phyloP scores from a whole-genome alignment of 345 rosid species.

The Ceriops zippeliana region DNA sequence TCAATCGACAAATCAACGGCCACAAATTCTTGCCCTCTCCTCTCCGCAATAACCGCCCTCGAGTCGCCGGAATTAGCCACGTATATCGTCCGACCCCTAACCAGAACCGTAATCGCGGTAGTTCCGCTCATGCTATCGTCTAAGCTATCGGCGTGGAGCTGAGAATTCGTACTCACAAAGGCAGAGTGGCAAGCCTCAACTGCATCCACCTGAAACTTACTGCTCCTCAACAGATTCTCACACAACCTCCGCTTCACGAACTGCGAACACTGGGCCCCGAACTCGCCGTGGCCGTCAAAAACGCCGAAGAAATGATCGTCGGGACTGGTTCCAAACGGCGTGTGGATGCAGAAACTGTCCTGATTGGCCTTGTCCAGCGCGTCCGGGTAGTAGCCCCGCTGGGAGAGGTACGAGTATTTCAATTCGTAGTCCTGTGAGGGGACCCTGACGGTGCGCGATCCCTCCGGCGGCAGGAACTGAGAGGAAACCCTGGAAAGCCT shows the following conservation, averaged over 20 bases:
- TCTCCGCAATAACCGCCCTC: slow-evolving; percentile 84
- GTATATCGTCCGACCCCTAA: slow-evolving; percentile 70
- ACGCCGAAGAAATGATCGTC: slow-evolving; percentile 89
- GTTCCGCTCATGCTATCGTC: slow-evolving; percentile 99
- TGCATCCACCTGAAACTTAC: slow-evolving; percentile 58
- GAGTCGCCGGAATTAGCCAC: slow-evolving; percentile 94
- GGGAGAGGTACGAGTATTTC: slow-evolving; percentile 74
- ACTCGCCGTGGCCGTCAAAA: slow-evolving; percentile 97
- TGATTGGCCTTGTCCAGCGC: slow-evolving; percentile 95
- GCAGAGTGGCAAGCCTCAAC: slow-evolving; percentile 74
- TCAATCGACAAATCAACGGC: slow-evolving; percentile 90
- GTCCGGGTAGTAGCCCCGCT: slow-evolving; percentile 94
- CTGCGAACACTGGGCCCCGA: slow-evolving; percentile 90
- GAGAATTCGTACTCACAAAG: slow-evolving; percentile 60
- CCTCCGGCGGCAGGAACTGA: slow-evolving; percentile 88
- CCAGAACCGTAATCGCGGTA: slow-evolving; percentile 82
- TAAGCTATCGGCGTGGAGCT: slow-evolving; percentile 64
- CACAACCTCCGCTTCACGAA: slow-evolving; percentile 71
- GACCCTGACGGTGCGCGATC: slow-evolving; percentile 61
- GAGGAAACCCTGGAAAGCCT: slow-evolving; percentile 88
- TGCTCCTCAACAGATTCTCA: slow-evolving; percentile 74
- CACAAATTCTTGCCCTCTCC: slow-evolving; percentile 61
- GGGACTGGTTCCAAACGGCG: slow-evolving; percentile 67
- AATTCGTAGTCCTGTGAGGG: slow-evolving; percentile 62
- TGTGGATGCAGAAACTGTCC: slow-evolving; percentile 92